Evolutionary conservation across 2,329 filamentous ascomycete species (phyloP).

Genomic region (Pseudogymnoascus sp.): DNA sequence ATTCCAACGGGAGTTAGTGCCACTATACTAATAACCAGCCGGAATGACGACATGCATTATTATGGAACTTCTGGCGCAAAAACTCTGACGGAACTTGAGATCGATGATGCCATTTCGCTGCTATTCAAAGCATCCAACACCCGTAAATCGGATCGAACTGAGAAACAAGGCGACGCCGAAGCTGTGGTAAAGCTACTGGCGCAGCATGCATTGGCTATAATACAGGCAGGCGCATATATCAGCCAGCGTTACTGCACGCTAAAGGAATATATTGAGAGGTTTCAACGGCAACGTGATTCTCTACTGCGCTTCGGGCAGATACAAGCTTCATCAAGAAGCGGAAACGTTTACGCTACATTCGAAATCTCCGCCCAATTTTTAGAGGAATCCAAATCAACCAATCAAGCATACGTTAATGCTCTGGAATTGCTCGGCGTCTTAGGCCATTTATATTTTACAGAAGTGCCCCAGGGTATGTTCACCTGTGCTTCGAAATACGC

Average conservation of each 20-base stretch:
- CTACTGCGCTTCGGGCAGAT: constrained; percentile 10
- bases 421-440: constrained; percentile 16
- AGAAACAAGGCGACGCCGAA: not conserved
- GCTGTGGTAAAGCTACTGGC: not conserved
- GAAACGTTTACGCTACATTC: constrained; percentile 20
- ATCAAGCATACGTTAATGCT: constrained; percentile 11
- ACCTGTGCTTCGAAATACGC: not conserved
- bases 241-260: not conserved
- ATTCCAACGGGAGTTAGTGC: not conserved
- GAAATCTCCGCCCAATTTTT: constrained; percentile 17
- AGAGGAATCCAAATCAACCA: not conserved
- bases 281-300: not conserved
- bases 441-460: constrained; percentile 12
- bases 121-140: not conserved
- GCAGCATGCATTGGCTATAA: not conserved
- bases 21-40: not conserved
- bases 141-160: not conserved
- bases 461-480: constrained; percentile 15
- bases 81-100: not conserved
- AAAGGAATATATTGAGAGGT: not conserved
- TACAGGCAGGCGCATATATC: not conserved
- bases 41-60: not conserved
- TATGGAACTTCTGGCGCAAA: not conserved
- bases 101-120: not conserved
- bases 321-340: constrained; percentile 18